Base-by-base conservation (phyloP, 441 rosid genomes). In the Eugenia klotzschiana region DNA sequence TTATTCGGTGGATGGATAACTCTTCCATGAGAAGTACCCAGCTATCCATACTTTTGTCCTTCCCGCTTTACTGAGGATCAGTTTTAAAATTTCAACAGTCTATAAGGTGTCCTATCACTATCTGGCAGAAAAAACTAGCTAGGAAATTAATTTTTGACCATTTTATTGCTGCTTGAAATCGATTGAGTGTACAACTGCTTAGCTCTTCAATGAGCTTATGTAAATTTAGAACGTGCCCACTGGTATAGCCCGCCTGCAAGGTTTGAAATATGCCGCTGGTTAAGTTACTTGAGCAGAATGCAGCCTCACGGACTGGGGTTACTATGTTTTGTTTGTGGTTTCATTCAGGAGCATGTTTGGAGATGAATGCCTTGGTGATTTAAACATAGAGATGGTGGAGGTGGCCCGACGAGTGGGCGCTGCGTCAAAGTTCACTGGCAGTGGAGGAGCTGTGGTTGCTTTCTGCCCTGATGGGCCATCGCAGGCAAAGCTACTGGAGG, bases 341-440 rank as follows among this genome's bases (percentile, higher is more conserved):
- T 82, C 23, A 80, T 11, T 8, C 81, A 93, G 99, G 93, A 85
- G 88, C 82, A 94, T 94, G 98, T 95, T 94, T 85, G 98, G 98
- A 52, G 96, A 95, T 79, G 97, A 91, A 20, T 91, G 89, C 85
- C 88, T 96, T 9, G 98, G 98, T 58, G 91, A 87, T 22, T 26
- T 94, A 82, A 95, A 96, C 91, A 87, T 96, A 84, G 94, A 94
- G 88, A 95, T 96, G 99, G 97, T 96, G 90, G 97, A 93, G 86
- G 87, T 92, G 15, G 97, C 96, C 25, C 89, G 97, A 81, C 91
- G 90, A 82, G 88, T 92, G 20, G 96, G 98, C 13, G 98, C 98
- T 72, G 95, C 97, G 0, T 90, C 97, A 4, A 96, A 96, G 89
- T 95, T 95, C 87, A 96, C 98, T 0, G 98, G 99, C 81, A 95